Evolutionary conservation across 371 early-diverging fungal species (phyloP), one percentile per base, ranked within the genome.

Genomic region (Mortierella sp.): DNA sequence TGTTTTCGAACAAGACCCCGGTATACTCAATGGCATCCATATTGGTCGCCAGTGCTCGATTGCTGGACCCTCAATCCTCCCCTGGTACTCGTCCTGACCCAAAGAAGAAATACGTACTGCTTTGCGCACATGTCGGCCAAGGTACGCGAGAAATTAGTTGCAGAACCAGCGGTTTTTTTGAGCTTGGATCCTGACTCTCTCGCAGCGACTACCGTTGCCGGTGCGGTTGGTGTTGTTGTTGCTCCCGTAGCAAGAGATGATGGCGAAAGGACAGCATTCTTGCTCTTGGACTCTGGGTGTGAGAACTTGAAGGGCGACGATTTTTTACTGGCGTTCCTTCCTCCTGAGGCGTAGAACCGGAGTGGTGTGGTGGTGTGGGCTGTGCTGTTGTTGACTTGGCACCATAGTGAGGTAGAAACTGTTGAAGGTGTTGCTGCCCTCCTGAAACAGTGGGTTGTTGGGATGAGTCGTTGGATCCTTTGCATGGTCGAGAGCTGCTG

Each of bases 41-140:
- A 2, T 37, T 64, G 37, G 40, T 37, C 10, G 10, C 19, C 40
- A 54, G 5, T 3, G 9, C n/a, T 50, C 50, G 13, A 50, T 19
- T 31, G 31, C 31, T 61, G 31, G 1, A 31, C 19, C 19, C 19
- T 61, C 31, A 11, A 16, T 13, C 0, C 19, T 26, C 19, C 31
- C 14, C 1, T 31, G 19, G 14, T 6, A 19, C 6, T 24, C 5
- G 3, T 16, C 61, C 61, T n/a, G n/a, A 13, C 3, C 31, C 28
- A 34, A 28, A 16, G 8, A n/a, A 53, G 69, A 26, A 69, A 37
- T 48, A 70, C 82, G 31, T 86, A 86, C 86, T 82, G 79, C 50
- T 82, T 86, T 40, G 86, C 77, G 44, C 86, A 86, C 75, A 86
- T 79, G 5, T 86, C 82, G 5, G 86, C 86, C n/a, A 86, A 57